These are phyloP conservation scores for Globisporangium middletonii DNA, from an alignment of 352 stramenopile species.

Conservation along the genomic window DNA sequence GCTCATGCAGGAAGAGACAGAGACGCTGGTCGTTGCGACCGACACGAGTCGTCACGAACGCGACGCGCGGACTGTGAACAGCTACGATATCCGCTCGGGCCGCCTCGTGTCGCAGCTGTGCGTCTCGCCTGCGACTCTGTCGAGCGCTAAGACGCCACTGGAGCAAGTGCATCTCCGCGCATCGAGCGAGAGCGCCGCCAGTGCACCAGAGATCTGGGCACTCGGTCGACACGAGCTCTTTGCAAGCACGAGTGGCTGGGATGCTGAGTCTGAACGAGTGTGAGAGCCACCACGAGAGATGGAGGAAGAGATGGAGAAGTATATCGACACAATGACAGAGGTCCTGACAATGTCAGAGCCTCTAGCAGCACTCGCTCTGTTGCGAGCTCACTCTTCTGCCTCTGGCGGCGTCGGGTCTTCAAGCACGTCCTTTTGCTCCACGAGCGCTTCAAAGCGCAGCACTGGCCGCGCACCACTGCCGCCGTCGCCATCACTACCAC, in stretches of 20 bases:
- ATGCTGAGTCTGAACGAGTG: neutral
- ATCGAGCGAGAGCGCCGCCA: neutral
- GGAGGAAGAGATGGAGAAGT: neutral
- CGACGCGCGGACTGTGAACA: conserved; percentile 17
- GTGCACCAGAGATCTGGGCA: conserved; percentile 30
- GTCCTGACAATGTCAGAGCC: no score
- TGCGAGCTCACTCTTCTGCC: conserved; percentile 28
- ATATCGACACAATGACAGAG: no score
- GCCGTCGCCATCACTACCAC: conserved; percentile 12
- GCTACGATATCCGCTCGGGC: conserved; percentile 24
- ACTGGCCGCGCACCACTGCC: conserved; percentile 22
- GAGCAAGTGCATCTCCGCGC: conserved; percentile 32
- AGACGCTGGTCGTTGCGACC: conserved; percentile 33
- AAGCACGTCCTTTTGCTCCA: conserved; percentile 69
- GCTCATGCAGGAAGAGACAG: conserved; percentile 14
- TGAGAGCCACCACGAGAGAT: neutral
- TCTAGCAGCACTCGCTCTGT: no score
- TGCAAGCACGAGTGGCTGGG: neutral
- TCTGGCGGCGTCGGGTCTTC: conserved; percentile 69
- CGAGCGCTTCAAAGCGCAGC: conserved; percentile 48
- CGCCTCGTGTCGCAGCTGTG: conserved; percentile 12
- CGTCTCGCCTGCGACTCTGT: conserved; percentile 7
- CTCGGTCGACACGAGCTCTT: conserved; percentile 34
- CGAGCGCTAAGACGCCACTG: conserved; percentile 10
- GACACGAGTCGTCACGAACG: conserved; percentile 5